Percentiles rank a stretch among this genome's conserved stretches.
phyloP scores from a whole-genome alignment of 495 filamentous ascomycete species.

The Hypoxylon fragiforme region DNA sequence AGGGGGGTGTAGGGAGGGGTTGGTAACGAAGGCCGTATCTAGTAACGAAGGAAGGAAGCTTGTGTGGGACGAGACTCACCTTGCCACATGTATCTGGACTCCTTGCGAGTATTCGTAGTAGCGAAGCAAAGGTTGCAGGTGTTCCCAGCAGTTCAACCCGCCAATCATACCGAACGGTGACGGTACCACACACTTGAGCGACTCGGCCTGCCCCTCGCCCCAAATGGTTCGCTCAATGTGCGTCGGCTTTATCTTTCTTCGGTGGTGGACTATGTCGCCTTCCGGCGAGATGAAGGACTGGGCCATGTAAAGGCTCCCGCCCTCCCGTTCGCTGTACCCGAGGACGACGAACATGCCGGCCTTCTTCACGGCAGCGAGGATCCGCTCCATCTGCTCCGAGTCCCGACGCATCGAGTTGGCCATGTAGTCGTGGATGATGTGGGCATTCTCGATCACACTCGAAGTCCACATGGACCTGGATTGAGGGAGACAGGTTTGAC shows the following conservation, averaged over 20 bases:
- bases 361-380: slow-evolving; percentile 46
- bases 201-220: slow-evolving; percentile 55
- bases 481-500: slow-evolving; percentile 27
- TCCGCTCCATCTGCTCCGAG: slow-evolving; percentile 53
- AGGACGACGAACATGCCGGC: slow-evolving; percentile 53
- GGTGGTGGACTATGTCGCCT: slow-evolving; percentile 51
- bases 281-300: slow-evolving; percentile 54
- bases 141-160: slow-evolving; percentile 59
- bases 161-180: slow-evolving; percentile 53
- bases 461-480: slow-evolving; percentile 41
- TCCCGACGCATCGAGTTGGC: slow-evolving; percentile 51
- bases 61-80: slow-evolving; percentile 56
- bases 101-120: slow-evolving; percentile 56
- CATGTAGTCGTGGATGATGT: slow-evolving; percentile 51
- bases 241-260: slow-evolving; percentile 63
- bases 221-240: slow-evolving; percentile 64
- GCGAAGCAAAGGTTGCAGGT: slow-evolving; percentile 61
- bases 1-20: too few relatives aligned
- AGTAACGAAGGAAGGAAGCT: slow-evolving; percentile 16
- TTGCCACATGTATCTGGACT: slow-evolving; percentile 60
- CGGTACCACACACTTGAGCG: slow-evolving; percentile 48
- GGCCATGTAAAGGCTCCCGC: slow-evolving; percentile 57
- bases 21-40: too few relatives aligned
- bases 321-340: slow-evolving; percentile 56
- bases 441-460: slow-evolving; percentile 46